Evolutionary conservation across 352 stramenopile genomes (phyloP), one percentile per base, ranked within the genome.

Genomic region (Phytopythium helicoides): DNA sequence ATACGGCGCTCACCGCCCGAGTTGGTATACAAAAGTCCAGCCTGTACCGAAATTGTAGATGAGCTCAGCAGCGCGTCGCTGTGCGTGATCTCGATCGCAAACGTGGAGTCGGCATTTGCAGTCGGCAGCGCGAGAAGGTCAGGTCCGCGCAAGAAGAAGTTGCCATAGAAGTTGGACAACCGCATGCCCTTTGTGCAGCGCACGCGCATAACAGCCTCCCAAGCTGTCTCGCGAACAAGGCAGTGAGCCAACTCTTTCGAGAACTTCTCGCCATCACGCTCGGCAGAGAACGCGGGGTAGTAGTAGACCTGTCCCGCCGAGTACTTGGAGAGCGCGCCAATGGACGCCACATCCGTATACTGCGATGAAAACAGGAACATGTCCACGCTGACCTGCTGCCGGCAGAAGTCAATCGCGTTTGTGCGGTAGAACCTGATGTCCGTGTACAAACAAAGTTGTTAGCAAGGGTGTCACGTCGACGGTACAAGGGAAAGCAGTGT

Each of bases 341-440:
- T 64, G 0, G 94, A 96, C 0, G 97, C 96, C 6, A 99, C 79
- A 73, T 99, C 97, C 57, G 92, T 97, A 72, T 99, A 99, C 68
- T 91, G 81, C 1, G 76, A 78, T 16, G 95, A 89, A 69, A 98
- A 98, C 2, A 99, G 65, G 73, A 99, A 99, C 59, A 98, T 95
- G 62, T 99, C 97, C n/a, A 99, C 96, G 57, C 88, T 97, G 56
- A 99, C 98, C 89, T 99, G 97, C 58, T 99, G 86, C 37, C 96
- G 82, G 66, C 85, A 98, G 57, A 99, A 99, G 71, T 99, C 97
- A 64, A 98, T 92, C 6, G 96, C 89, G 39, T 93, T 94, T 34
- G 92, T 90, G 12, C 80, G 74, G 64, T 97, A 97, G 55, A 96
- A 96, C 28, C 66, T 98, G 38, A n/a, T n/a, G 37, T 31, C 14